Conservation (phyloP, 345 rosid species). For the Toxicodendron radicans region DNA sequence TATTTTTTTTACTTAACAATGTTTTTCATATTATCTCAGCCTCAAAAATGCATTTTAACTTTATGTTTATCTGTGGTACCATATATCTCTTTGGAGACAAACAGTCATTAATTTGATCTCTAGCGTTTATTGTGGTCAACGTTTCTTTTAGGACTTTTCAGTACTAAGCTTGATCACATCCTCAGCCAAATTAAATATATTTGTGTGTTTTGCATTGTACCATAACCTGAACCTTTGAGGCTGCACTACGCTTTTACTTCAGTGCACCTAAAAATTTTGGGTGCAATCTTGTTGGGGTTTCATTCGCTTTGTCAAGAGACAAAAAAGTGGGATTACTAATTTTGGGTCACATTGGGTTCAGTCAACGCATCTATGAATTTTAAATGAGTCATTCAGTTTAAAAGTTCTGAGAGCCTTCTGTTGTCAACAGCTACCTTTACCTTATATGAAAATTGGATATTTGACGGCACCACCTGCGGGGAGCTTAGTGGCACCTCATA, state of each 20-base stretch:
- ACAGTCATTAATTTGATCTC: background rate
- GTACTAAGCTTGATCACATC: background rate
- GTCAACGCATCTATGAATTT: slow-evolving; percentile 1
- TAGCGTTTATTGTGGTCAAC: background rate
- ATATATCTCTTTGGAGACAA: background rate
- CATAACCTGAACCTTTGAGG: background rate
- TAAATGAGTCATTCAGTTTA: background rate
- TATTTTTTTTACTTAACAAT: slow-evolving; percentile 5
- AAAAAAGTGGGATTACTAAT: background rate
- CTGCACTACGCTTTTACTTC: background rate
- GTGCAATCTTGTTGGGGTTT: background rate
- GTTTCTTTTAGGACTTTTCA: background rate
- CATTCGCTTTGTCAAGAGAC: background rate
- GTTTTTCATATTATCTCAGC: background rate
- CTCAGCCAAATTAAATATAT: background rate
- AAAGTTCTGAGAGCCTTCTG: slow-evolving; percentile 2
- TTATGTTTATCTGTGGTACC: background rate
- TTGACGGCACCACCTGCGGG: slow-evolving; percentile 82
- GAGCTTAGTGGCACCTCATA: slow-evolving; percentile 72
- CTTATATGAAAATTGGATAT: slow-evolving; percentile 84
- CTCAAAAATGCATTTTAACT: background rate
- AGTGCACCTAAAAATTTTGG: background rate
- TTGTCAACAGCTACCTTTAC: slow-evolving; percentile 76
- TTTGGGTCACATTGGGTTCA: background rate
- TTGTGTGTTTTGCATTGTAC: slow-evolving; percentile 2